Conservation (phyloP, 2,329 filamentous ascomycete genomes). For the Fusarium setosum region DNA sequence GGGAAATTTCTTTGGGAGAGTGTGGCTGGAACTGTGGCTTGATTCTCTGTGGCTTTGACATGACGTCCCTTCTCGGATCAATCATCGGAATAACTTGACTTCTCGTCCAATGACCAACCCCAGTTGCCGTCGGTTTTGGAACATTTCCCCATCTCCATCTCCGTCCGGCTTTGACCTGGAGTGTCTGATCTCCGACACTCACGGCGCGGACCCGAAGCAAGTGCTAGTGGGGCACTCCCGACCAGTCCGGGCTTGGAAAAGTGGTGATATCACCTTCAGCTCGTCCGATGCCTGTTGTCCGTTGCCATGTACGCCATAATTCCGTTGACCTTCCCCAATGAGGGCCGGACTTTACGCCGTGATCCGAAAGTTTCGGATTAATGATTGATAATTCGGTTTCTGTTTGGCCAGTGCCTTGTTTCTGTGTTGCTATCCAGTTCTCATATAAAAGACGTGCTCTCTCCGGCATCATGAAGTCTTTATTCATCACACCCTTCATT, state of each 20-base stretch:
- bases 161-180: conserved; percentile 17
- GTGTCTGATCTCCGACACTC: conserved; percentile 23
- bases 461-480: neutral
- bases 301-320: conserved; percentile 10
- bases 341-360: neutral
- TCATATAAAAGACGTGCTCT: neutral
- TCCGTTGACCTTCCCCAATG: conserved; percentile 5
- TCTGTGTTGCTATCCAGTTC: neutral
- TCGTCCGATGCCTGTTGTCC: neutral
- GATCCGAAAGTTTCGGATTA: neutral
- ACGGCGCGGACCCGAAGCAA: neutral
- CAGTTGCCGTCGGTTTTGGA: conserved; percentile 34
- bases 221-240: neutral
- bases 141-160: conserved; percentile 12
- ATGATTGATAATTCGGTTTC: neutral
- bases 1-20: conserved; percentile 35
- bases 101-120: neutral
- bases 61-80: conserved; percentile 24
- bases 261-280: conserved; percentile 23
- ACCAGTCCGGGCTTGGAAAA: neutral
- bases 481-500: neutral
- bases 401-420: neutral
- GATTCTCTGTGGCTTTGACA: neutral
- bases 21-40: conserved; percentile 41
- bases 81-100: conserved; percentile 31